Evolutionary conservation across 495 filamentous ascomycete species (phyloP), one percentile per base, ranked within the genome.

Genomic region (Penicillium bialowiezense): DNA sequence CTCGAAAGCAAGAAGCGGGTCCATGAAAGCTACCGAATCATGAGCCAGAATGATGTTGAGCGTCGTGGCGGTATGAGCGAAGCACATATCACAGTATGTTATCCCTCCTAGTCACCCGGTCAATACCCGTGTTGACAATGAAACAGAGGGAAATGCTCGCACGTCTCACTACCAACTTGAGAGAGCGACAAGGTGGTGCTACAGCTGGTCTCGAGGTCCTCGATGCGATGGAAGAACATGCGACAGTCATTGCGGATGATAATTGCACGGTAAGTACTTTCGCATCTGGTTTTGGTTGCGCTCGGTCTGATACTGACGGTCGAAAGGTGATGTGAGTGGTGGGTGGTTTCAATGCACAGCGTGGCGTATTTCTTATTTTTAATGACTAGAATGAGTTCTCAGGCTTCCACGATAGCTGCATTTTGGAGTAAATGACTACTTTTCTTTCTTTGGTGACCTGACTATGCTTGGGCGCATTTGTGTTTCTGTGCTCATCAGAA

Each of bases 21-120:
- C 61, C 72, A 83, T 8, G 64, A 84, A 26, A 76, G 74, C 44
- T 86, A 88, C 41, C 65, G 72, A 43, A 89, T 89, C 53, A 81
- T 77, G 54, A 76, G 69, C 45, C 74, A 83, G 59, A 89, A 89
- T 58, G 84, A 87, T 56, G 70, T 77, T 26, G 73, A 84, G 41
- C 74, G 83, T 41, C 76, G 73, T 53, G 82, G 77, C 3, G 83
- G 84, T 8, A 72, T 83, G 60, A 71, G 69, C 45, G 83, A 86
- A 52, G 81, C 82, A 13, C 78, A 73, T 36, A 71, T 88, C 36
- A 85, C 85, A 57, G 83, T 87, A 73, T 46, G 79, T 74, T 47
- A 53, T 10, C 14, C 62, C 43, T 21, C 28, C 29, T 9, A 3
- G 10, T 3, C 3, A 3, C 5, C 29, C 29, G 3, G 29, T 4